Evolutionary conservation across 2,329 filamentous ascomycete genomes (phyloP).

Genomic region (Sclerotinia glacialis): DNA sequence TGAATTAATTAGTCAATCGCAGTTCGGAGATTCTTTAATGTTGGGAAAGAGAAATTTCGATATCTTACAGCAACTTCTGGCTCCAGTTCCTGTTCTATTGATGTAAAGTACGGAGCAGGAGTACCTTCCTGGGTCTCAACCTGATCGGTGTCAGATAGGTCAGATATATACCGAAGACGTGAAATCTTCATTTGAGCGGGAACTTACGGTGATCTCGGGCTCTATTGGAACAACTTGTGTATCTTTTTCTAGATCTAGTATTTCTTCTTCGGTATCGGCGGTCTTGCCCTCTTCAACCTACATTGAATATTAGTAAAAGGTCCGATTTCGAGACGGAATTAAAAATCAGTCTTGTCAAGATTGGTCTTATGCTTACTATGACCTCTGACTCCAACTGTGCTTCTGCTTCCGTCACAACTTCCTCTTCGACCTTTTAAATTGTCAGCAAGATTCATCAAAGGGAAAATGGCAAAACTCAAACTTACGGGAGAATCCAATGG

Average conservation of each 20-base stretch:
- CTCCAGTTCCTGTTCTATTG: neutral
- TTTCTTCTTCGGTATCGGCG: neutral
- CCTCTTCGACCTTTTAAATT: neutral
- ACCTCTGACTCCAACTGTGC: neutral
- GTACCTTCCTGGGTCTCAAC: neutral
- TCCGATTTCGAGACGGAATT: neutral
- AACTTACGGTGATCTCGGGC: neutral
- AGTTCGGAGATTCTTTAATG: neutral
- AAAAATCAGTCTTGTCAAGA: too few species aligned
- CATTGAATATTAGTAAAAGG: neutral
- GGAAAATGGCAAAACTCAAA: too few species aligned
- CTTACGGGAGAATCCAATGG: neutral
- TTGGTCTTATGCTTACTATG: neutral
- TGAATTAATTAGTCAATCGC: neutral
- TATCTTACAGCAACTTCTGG: neutral
- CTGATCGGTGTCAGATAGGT: neutral
- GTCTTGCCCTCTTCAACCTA: neutral
- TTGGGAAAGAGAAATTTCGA: too few species aligned
- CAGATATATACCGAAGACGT: neutral
- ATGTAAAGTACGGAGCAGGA: too few species aligned
- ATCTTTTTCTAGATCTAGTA: neutral
- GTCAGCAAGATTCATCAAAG: neutral
- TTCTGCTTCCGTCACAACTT: neutral
- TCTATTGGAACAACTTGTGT: neutral
- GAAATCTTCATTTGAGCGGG: too few species aligned